Percentiles rank a stretch among this genome's conserved stretches.
phyloP scores from a whole-genome alignment of 805 yeast genomes.

The Hyphopichia homilentoma region DNA sequence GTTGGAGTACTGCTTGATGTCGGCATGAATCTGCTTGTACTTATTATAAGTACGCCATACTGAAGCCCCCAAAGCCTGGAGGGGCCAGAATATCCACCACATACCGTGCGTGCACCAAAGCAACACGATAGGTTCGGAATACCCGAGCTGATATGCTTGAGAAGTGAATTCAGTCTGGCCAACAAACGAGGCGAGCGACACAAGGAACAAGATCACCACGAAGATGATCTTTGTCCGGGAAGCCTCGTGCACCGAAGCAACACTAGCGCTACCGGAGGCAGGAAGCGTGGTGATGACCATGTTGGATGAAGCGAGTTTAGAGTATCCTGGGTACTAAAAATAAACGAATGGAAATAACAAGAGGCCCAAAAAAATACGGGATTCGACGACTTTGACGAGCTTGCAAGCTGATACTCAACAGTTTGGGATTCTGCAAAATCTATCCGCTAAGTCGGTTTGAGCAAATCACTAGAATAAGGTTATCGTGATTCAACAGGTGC shows the following conservation, averaged over 20 bases:
- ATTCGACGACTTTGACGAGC: too few species aligned
- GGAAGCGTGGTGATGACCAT: constrained; percentile 36
- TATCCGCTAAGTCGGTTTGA: too few species aligned
- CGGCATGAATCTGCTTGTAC: constrained; percentile 5
- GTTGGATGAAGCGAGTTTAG: too few species aligned
- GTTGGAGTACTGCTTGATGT: constrained; percentile 7
- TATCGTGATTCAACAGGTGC: too few species aligned
- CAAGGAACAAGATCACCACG: constrained; percentile 27
- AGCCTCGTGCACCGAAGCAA: constrained; percentile 18
- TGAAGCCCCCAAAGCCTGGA: constrained; percentile 54
- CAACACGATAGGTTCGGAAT: constrained; percentile 65
- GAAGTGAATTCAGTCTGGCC: constrained; percentile 78
- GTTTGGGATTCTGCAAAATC: too few species aligned
- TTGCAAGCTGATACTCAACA: too few species aligned
- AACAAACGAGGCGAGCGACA: constrained; percentile 56
- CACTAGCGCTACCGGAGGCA: constrained; percentile 15
- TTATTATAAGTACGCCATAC: constrained; percentile 39
- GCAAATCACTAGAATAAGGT: too few species aligned
- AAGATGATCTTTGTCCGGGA: constrained; percentile 36
- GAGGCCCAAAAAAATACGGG: too few species aligned
- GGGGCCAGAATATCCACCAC: constrained; percentile 72
- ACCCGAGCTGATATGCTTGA: constrained; percentile 55
- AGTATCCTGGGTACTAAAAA: too few species aligned
- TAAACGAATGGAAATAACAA: too few species aligned
- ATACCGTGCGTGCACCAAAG: constrained; percentile 72